Evolutionary conservation across 192 early-diverging fungal genomes (phyloP).

Genomic region (Backusella macrospora): DNA sequence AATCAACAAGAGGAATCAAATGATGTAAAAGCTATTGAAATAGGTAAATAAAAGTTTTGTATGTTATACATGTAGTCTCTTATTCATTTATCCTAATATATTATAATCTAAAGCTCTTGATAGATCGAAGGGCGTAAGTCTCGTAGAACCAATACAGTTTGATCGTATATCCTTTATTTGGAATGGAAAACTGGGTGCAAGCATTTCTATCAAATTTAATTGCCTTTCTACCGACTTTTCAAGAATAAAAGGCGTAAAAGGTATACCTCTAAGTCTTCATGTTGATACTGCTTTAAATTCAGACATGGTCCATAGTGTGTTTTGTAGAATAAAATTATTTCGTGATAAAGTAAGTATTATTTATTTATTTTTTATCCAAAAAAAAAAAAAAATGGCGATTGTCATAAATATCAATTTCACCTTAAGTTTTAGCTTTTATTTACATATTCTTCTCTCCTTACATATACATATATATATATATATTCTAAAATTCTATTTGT

Average conservation of each 20-base stretch:
- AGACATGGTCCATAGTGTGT: slow-evolving; percentile 49
- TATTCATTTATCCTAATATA: slow-evolving; percentile 8
- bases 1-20: slow-evolving; percentile 65
- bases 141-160: slow-evolving; percentile 44
- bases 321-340: slow-evolving; percentile 68
- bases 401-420: slow-evolving; percentile 2
- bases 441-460: slow-evolving; percentile 13
- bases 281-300: slow-evolving; percentile 36
- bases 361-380: background rate
- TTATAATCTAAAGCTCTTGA: background rate
- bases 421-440: slow-evolving; percentile 13
- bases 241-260: slow-evolving; percentile 76
- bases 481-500: slow-evolving; percentile 5
- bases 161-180: slow-evolving; percentile 72
- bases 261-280: slow-evolving; percentile 62
- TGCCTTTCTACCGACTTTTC: slow-evolving; percentile 78
- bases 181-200: slow-evolving; percentile 63
- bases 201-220: slow-evolving; percentile 67
- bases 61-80: background rate
- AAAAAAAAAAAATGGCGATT: slow-evolving; percentile 4
- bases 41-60: slow-evolving; percentile 38
- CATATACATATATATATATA: background rate
- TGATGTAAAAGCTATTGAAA: slow-evolving; percentile 63
- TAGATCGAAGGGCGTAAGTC: slow-evolving; percentile 22
- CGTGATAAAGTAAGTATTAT: slow-evolving; percentile 48